These are phyloP conservation scores for Pachysandra terminalis DNA, from an alignment of 164 flowering plant species.

Conservation along the genomic window DNA sequence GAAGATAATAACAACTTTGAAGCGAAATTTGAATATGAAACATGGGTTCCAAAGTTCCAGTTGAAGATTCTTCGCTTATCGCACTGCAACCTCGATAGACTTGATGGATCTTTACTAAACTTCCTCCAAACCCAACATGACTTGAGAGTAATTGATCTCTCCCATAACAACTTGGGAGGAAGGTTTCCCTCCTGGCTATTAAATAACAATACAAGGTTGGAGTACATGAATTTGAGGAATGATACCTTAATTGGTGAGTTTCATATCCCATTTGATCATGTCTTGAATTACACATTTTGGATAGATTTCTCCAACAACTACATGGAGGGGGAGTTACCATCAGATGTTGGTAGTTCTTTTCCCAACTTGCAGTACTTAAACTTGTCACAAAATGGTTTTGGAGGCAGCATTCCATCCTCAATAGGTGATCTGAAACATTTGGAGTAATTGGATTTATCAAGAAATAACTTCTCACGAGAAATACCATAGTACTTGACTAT, in stretches of 20 bases:
- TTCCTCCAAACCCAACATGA: constrained; percentile 6
- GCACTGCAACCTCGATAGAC: constrained; percentile 4
- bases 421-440: not conserved
- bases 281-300: too few relatives aligned
- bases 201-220: not conserved
- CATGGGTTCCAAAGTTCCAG: constrained; percentile 10
- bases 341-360: not conserved
- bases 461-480: not conserved
- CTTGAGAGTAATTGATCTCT: constrained; percentile 6
- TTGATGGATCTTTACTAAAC: not conserved
- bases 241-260: not conserved
- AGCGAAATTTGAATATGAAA: not conserved
- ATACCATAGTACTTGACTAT: not conserved
- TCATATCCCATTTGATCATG: too few relatives aligned
- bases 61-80: constrained; percentile 2
- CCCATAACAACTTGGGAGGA: constrained; percentile 7
- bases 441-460: not conserved
- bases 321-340: not conserved
- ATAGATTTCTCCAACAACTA: not conserved
- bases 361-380: not conserved
- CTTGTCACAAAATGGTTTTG: not conserved
- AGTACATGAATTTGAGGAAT: not conserved
- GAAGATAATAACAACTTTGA: not conserved
- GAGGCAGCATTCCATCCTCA: constrained; percentile 1
- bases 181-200: constrained; percentile 7